These are phyloP conservation scores for Conoideocrella luteorostrata DNA, from an alignment of 2,329 filamentous ascomycete species.

Conservation along the genomic window DNA sequence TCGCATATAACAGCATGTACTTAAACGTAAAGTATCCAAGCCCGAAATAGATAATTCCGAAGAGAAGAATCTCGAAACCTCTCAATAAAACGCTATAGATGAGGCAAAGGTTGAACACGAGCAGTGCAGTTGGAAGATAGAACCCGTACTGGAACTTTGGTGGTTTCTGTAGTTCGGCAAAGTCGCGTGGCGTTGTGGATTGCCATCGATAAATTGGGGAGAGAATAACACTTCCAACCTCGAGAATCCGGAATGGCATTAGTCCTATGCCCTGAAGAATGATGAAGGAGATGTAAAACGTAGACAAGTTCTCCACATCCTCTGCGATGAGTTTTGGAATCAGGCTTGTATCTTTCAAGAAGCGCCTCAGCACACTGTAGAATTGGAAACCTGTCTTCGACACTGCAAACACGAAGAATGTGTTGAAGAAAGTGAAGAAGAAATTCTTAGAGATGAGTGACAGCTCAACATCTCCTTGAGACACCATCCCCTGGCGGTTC, in stretches of 20 bases:
- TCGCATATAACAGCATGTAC: conserved; percentile 94
- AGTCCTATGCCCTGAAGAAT: conserved; percentile 90
- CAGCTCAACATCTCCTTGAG: conserved; percentile 86
- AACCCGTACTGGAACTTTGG: conserved; percentile 93
- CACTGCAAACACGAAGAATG: conserved; percentile 90
- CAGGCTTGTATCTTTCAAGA: conserved; percentile 70
- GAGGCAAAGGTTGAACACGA: conserved; percentile 91
- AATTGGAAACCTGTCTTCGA: conserved; percentile 78
- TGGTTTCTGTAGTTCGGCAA: conserved; percentile 72
- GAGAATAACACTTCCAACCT: conserved; percentile 78
- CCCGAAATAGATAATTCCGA: conserved; percentile 76
- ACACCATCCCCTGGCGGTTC: conserved; percentile 89
- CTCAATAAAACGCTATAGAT: conserved; percentile 83
- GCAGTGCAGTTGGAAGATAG: conserved; percentile 83
- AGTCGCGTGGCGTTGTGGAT: conserved; percentile 85
- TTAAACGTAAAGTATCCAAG: conserved; percentile 89
- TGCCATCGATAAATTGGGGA: conserved; percentile 74
- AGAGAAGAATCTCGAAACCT: conserved; percentile 74
- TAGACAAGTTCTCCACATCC: conserved; percentile 66
- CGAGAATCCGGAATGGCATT: conserved; percentile 84
- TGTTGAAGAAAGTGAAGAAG: conserved; percentile 99
- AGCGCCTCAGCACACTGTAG: conserved; percentile 62
- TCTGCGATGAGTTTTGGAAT: conserved; percentile 70
- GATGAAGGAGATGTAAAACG: conserved; percentile 91
- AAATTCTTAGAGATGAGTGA: conserved; percentile 98